Conservation (phyloP, 371 early-diverging fungal genomes). For the Lichtheimia ornata region DNA sequence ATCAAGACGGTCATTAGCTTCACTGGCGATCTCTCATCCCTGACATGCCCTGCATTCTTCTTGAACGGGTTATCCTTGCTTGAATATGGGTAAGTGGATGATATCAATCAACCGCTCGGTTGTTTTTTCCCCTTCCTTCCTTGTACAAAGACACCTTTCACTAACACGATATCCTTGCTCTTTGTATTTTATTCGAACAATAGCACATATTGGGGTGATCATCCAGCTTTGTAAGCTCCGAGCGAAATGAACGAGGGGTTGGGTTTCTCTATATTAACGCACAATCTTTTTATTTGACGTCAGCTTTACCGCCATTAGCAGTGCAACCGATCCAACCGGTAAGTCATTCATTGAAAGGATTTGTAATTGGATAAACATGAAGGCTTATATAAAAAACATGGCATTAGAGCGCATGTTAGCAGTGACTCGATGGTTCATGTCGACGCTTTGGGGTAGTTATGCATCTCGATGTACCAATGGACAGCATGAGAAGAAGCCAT, state of each 20-base stretch:
- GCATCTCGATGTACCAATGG: slow-evolving; percentile 41
- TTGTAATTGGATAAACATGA: too few relatives aligned
- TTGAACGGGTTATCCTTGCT: slow-evolving; percentile 73
- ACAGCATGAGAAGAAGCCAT: slow-evolving; percentile 73
- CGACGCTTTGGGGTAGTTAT: slow-evolving; percentile 74
- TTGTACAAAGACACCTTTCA: too few relatives aligned
- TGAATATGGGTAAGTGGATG: slow-evolving; percentile 69
- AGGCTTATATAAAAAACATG: too few relatives aligned
- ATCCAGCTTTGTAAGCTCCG: slow-evolving; percentile 32
- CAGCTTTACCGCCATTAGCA: slow-evolving; percentile 45
- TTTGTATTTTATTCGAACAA: too few relatives aligned
- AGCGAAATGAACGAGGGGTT: neutral
- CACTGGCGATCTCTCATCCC: slow-evolving; percentile 77
- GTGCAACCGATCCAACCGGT: slow-evolving; percentile 56
- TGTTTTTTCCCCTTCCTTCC: too few relatives aligned
- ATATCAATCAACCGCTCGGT: too few relatives aligned
- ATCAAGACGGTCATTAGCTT: slow-evolving; percentile 72
- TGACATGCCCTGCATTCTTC: slow-evolving; percentile 80
- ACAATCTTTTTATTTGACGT: too few relatives aligned
- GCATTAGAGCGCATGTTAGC: slow-evolving; percentile 63
- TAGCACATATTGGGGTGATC: slow-evolving; percentile 44
- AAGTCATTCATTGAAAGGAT: neutral
- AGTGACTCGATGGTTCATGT: slow-evolving; percentile 74
- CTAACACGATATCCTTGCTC: too few relatives aligned
- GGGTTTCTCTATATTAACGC: too few relatives aligned